Evolutionary conservation across 306 rosid species (phyloP).

Genomic region (Cucumis hystrix): DNA sequence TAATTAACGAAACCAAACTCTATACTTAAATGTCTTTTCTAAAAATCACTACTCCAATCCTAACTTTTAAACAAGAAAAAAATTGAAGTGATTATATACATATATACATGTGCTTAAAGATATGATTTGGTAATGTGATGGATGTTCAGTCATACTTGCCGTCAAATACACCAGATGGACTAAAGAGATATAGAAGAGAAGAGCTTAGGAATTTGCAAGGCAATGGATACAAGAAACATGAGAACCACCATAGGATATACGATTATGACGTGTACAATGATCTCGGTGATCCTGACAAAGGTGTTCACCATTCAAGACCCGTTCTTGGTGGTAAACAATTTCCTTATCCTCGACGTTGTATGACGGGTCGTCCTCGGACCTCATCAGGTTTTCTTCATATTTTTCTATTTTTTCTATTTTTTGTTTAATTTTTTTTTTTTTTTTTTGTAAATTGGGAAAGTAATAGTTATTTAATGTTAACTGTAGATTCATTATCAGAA

Average conservation of each 20-base stretch:
- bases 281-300: slow-evolving; percentile 24
- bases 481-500: slow-evolving; percentile 35
- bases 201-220: slow-evolving; percentile 25
- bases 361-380: slow-evolving; percentile 10
- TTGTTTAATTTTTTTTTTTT: too few relatives aligned
- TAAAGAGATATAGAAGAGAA: slow-evolving; percentile 23
- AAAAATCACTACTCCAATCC: too few relatives aligned
- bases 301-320: not conserved
- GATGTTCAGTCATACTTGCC: slow-evolving; percentile 15
- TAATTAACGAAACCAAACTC: too few relatives aligned
- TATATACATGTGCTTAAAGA: too few relatives aligned
- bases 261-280: slow-evolving; percentile 44
- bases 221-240: slow-evolving; percentile 18
- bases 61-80: too few relatives aligned
- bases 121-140: too few relatives aligned
- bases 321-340: slow-evolving; percentile 11
- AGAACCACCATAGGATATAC: slow-evolving; percentile 18
- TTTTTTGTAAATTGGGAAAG: not conserved
- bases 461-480: too few relatives aligned
- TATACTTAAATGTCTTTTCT: too few relatives aligned
- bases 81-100: too few relatives aligned
- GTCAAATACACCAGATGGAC: slow-evolving; percentile 22
- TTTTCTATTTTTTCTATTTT: too few relatives aligned
- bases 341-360: slow-evolving; percentile 18
- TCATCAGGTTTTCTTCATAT: not conserved